Conservation (phyloP, 306 rosid genomes). For the Crataegus laevigata region DNA sequence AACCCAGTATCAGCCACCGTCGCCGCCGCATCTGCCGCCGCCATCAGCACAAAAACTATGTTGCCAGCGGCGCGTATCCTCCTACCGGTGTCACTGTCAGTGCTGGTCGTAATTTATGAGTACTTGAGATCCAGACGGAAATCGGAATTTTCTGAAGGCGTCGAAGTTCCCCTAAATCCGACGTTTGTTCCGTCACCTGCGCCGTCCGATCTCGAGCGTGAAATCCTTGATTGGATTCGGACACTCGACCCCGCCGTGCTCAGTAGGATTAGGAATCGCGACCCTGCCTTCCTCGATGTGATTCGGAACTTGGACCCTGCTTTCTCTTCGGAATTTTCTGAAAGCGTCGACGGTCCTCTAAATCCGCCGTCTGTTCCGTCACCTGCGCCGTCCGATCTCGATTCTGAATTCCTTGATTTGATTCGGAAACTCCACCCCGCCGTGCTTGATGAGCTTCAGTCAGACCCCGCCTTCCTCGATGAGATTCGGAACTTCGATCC, state of each 20-base stretch:
- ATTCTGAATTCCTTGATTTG: not conserved
- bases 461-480: not conserved
- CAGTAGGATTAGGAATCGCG: no score
- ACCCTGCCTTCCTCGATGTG: not conserved
- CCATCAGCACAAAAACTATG: not conserved
- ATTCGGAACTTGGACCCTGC: constrained; percentile 12
- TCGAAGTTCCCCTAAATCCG: constrained; percentile 17
- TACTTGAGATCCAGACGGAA: constrained; percentile 61
- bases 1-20: not conserved
- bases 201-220: no score
- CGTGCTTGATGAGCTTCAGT: not conserved
- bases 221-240: not conserved
- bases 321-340: constrained; percentile 38
- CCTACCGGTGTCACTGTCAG: not conserved
- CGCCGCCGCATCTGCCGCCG: not conserved
- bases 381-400: no score
- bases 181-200: no score
- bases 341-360: constrained; percentile 23
- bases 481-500: constrained; percentile 10
- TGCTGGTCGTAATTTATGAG: not conserved
- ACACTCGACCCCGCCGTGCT: constrained; percentile 10
- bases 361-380: not conserved
- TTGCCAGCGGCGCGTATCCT: not conserved
- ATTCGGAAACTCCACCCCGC: constrained; percentile 15
- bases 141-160: not conserved